phyloP scores from a whole-genome alignment of 257 asterid species.

The Scutellaria galericulata region DNA sequence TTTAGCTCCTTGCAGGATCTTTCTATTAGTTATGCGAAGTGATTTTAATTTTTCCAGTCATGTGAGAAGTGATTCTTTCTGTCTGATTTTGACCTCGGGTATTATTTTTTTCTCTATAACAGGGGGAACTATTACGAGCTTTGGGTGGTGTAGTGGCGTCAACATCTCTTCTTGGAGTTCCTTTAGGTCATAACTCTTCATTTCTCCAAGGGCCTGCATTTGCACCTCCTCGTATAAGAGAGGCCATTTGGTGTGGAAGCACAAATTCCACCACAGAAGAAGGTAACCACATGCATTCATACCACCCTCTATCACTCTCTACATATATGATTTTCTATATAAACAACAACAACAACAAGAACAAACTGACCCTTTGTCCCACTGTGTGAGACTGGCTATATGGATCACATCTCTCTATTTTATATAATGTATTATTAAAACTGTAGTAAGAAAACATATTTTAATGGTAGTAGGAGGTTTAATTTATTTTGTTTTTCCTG shows the following conservation, averaged over 20 bases:
- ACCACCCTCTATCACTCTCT: neutral
- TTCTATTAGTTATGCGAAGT: neutral
- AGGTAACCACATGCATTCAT: constrained; percentile 50
- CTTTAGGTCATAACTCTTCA: constrained; percentile 96
- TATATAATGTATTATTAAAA: neutral
- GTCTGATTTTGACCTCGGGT: constrained; percentile 25
- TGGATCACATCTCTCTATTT: too few species aligned
- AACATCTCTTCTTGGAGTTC: constrained; percentile 94
- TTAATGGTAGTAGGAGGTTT: too few species aligned
- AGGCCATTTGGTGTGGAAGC: constrained; percentile 99
- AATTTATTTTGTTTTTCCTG: neutral
- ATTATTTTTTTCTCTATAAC: constrained; percentile 25
- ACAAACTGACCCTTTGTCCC: too few species aligned
- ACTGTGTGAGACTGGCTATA: too few species aligned
- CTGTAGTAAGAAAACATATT: too few species aligned
- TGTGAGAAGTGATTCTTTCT: constrained; percentile 20
- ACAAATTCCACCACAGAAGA: constrained; percentile 96
- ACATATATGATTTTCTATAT: neutral
- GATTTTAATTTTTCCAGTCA: neutral
- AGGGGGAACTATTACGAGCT: constrained; percentile 96
- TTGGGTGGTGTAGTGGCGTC: constrained; percentile 84
- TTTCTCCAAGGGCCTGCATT: constrained; percentile 99
- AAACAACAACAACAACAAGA: neutral
- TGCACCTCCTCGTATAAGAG: constrained; percentile 99
- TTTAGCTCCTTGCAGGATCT: constrained; percentile 12